phyloP scores from a whole-genome alignment of 202 grass and related monocot species.

The Setaria viridis region DNA sequence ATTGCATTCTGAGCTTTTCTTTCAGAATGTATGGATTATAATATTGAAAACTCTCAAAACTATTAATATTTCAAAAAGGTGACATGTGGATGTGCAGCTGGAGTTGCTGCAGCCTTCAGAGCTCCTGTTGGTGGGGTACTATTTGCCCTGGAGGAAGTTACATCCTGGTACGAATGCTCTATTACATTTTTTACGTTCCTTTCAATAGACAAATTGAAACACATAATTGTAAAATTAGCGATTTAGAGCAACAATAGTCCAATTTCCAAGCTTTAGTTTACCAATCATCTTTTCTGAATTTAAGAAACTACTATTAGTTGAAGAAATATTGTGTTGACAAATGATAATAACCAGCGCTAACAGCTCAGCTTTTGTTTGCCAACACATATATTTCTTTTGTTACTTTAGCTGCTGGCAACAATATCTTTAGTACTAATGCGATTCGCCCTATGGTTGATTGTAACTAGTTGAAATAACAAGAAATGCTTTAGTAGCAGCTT shows the following conservation, averaged over 20 bases:
- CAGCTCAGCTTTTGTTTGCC: not conserved
- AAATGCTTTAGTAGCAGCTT: too few species aligned
- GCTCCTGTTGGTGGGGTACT: constrained; percentile 98
- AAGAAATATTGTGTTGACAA: not conserved
- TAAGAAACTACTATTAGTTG: not conserved
- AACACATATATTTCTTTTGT: too few species aligned
- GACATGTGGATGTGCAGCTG: constrained; percentile 99
- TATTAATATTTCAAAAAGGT: constrained; percentile 97
- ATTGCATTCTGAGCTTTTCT: not conserved
- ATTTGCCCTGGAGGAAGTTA: constrained; percentile 97
- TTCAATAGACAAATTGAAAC: constrained; percentile 32
- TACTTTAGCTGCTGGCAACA: too few species aligned
- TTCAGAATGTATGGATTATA: constrained; percentile 17
- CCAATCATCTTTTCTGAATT: not conserved
- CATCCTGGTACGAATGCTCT: constrained; percentile 78
- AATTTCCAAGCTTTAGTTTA: constrained; percentile 8
- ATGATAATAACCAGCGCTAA: not conserved
- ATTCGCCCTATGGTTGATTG: too few species aligned
- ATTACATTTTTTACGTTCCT: not conserved
- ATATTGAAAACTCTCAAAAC: constrained; percentile 56
- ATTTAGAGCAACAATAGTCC: constrained; percentile 14
- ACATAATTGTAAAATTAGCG: not conserved
- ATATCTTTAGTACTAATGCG: too few species aligned
- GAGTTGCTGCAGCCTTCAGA: constrained; percentile 99
- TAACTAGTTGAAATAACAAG: too few species aligned